These are phyloP conservation scores for Trypanosoma congolense DNA, from an alignment of 208 protist species.

Conservation along the genomic window DNA sequence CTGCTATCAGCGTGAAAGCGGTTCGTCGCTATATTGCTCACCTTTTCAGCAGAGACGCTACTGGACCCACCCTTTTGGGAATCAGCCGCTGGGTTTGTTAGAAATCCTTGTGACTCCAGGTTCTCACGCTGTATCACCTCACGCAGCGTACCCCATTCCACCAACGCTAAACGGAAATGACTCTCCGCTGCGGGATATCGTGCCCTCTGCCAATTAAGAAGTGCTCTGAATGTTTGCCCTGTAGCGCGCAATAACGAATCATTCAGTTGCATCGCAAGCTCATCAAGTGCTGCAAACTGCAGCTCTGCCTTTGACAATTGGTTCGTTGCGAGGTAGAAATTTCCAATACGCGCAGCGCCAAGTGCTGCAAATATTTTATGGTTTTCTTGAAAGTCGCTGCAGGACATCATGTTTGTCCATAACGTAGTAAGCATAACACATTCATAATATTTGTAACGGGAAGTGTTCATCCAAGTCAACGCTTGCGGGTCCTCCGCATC, in stretches of 20 bases:
- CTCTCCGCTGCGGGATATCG: conserved; percentile 70
- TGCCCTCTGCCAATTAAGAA: conserved; percentile 74
- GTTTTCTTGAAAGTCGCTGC: conserved; percentile 44
- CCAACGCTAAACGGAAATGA: conserved; percentile 43
- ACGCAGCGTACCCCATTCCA: conserved; percentile 45
- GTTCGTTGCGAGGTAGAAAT: conserved; percentile 80
- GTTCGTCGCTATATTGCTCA: background rate
- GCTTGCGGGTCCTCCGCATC: conserved; percentile 41
- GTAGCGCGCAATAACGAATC: conserved; percentile 58
- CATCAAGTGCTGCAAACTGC: conserved; percentile 52
- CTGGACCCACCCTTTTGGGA: conserved; percentile 3
- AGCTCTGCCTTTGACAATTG: conserved; percentile 61
- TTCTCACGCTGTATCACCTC: background rate
- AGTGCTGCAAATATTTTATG: conserved; percentile 61
- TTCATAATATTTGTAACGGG: conserved; percentile 74
- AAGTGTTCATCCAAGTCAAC: conserved; percentile 59
- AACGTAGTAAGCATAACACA: conserved; percentile 79
- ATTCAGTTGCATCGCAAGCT: conserved; percentile 27
- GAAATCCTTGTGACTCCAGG: background rate
- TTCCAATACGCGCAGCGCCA: conserved; percentile 65
- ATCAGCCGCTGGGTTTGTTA: background rate
- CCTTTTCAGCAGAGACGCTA: background rate
- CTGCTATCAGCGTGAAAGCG: background rate
- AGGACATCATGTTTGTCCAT: conserved; percentile 66
- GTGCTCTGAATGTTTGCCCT: conserved; percentile 59